Evolutionary conservation across 345 rosid genomes (phyloP).

Genomic region (Cardamine occulta): DNA sequence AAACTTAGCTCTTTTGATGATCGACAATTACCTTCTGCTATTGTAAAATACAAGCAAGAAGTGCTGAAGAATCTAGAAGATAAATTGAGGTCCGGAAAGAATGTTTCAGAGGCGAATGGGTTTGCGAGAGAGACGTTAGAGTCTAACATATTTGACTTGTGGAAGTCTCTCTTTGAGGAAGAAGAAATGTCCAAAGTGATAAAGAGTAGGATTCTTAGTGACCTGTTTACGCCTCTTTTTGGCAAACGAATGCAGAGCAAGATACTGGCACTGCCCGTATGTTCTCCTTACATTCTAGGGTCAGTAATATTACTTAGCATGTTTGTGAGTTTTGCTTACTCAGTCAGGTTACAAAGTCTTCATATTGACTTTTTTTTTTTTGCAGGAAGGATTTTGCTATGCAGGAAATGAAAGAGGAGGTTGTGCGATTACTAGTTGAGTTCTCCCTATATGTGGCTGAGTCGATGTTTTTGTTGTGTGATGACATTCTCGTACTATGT

Average conservation of each 20-base stretch:
- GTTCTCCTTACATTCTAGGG: constrained; percentile 1
- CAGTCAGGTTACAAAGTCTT: background rate
- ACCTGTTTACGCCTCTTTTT: background rate
- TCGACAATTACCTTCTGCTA: no score
- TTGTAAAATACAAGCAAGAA: no score
- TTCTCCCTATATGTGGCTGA: background rate
- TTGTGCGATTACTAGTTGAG: background rate
- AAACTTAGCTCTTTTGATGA: no score
- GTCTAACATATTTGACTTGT: no score
- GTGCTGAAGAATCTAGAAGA: no score
- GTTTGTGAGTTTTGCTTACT: background rate
- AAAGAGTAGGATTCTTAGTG: background rate
- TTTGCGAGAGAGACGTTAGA: no score
- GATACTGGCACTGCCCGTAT: no score
- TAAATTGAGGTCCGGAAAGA: no score
- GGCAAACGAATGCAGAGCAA: background rate
- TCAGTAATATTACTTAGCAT: background rate
- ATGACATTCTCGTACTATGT: background rate
- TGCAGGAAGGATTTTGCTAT: background rate
- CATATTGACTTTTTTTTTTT: background rate
- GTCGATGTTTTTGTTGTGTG: constrained; percentile 8
- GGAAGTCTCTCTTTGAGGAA: no score
- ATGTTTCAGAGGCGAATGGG: no score
- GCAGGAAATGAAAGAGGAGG: background rate
- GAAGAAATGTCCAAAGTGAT: background rate